Base-by-base conservation (phyloP, 768 basidiomycete genomes). In the Tremella yokohamensis region DNA sequence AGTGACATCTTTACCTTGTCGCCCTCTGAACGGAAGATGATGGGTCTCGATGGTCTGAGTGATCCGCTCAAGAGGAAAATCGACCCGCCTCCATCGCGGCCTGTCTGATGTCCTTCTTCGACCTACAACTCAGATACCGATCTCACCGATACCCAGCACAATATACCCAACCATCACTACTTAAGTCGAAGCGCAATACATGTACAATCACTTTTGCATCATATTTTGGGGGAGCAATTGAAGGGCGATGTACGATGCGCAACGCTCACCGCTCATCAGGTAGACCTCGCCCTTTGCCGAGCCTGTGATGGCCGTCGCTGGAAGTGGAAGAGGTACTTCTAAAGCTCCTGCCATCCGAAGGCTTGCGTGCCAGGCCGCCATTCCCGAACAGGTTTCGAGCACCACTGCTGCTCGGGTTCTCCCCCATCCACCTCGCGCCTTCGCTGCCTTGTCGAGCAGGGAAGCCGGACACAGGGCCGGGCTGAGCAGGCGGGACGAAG, bases 1-100 rank as follows among this genome's bases (percentile, higher is more conserved):
- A 37, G 40, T 40, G 51, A 52, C 6, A 19, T 65, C 20, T 49
- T 59, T 39, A 65, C 57, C 9, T 57, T 65, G 19, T 65, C 64
- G n/a, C 57, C 60, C 2, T 50, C 53, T n/a, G 64, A 65, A 34
- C 57, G 64, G 16, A 47, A 57, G 12, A 48, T 62, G 19, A 18
- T 65, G 38, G 63, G 60, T 24, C 40, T 65, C 8, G 60, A 61
- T 25, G 40, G 49, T 9, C 57, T 57, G 16, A 34, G 29, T 11
- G 29, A 34, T 34, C 29, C 29, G 4, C 29, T 34, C 29, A 34
- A 34, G 29, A 11, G 11, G 29, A 34, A 34, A 34, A 34, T 34
- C 29, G 29, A 34, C 29, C 37, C 56, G 16, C 22, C 44, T 18
- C 26, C 48, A 2, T 38, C 40, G 8, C 20, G 13, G 8, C 34